Conservation (phyloP, 1,284 basidiomycete genomes). For the Leccinum idahoense region DNA sequence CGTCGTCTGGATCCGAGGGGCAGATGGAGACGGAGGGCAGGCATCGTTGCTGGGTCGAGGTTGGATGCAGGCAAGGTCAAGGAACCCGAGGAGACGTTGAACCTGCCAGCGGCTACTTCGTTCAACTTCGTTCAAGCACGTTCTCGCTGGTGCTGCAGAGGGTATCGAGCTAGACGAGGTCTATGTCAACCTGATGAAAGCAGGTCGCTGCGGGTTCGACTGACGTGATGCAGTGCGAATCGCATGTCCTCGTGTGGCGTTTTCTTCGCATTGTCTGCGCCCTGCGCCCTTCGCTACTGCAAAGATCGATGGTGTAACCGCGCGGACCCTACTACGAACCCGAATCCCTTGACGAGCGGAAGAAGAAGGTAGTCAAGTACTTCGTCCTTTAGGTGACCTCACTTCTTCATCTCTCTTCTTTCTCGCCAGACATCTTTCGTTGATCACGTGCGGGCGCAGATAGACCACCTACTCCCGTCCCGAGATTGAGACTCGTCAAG, state of each 20-base stretch:
- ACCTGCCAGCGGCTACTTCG: slow-evolving; percentile 92
- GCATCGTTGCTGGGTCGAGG: too few relatives aligned
- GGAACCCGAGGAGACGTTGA: slow-evolving; percentile 83
- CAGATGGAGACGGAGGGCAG: too few relatives aligned
- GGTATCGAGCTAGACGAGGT: slow-evolving; percentile 86
- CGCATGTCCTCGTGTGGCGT: slow-evolving; percentile 99
- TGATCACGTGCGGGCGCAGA: slow-evolving; percentile 42
- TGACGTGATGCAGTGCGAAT: slow-evolving; percentile 66
- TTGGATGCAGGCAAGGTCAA: slow-evolving; percentile 48
- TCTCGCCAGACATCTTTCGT: neutral
- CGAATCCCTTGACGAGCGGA: slow-evolving; percentile 86
- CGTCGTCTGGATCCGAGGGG: too few relatives aligned
- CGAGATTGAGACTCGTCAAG: slow-evolving; percentile 87
- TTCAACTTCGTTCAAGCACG: slow-evolving; percentile 80
- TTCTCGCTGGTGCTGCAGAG: slow-evolving; percentile 94
- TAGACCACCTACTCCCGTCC: slow-evolving; percentile 79
- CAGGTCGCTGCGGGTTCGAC: slow-evolving; percentile 7
- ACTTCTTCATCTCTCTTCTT: neutral
- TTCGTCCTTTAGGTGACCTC: slow-evolving; percentile 84
- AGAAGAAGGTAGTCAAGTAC: slow-evolving; percentile 99
- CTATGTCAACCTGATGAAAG: slow-evolving; percentile 17
- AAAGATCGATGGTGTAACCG: slow-evolving; percentile 95
- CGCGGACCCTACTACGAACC: slow-evolving; percentile 73
- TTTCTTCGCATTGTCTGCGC: slow-evolving; percentile 92
- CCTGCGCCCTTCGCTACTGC: slow-evolving; percentile 91